Conservation (phyloP, 352 stramenopile genomes). For the Thalassiosira mediterranea region DNA sequence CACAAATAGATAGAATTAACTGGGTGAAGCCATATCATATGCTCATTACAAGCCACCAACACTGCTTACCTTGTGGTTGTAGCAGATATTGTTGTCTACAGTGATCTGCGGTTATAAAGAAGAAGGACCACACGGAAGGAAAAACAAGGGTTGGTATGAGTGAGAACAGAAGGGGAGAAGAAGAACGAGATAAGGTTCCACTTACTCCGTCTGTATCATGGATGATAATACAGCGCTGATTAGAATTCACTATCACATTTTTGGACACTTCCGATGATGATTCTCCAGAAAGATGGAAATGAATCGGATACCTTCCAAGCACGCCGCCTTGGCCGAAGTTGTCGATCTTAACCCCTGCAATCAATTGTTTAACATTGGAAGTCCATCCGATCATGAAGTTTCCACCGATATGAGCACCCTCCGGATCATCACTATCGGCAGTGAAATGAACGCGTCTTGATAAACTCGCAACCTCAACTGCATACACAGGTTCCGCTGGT, state of each 20-base stretch:
- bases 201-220: conserved; percentile 8
- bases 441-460: neutral
- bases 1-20: too few species aligned
- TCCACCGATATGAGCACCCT: too few species aligned
- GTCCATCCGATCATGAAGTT: neutral
- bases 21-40: too few species aligned
- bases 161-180: too few species aligned
- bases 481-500: neutral
- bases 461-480: conserved; percentile 1
- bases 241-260: conserved; percentile 4
- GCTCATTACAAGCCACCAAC: too few species aligned
- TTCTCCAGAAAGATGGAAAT: conserved; percentile 1
- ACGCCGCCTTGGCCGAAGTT: neutral
- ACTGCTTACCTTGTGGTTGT: conserved; percentile 2
- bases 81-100: conserved; percentile 5
- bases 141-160: too few species aligned
- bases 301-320: neutral
- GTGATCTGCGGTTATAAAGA: too few species aligned
- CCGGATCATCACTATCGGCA: neutral
- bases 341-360: neutral
- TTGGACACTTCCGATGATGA: neutral
- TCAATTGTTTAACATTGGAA: neutral
- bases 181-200: too few species aligned
- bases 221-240: conserved; percentile 9
- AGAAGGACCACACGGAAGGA: too few species aligned